Conservation (phyloP, 2,329 filamentous ascomycete genomes). For the Botryotinia calthae region DNA sequence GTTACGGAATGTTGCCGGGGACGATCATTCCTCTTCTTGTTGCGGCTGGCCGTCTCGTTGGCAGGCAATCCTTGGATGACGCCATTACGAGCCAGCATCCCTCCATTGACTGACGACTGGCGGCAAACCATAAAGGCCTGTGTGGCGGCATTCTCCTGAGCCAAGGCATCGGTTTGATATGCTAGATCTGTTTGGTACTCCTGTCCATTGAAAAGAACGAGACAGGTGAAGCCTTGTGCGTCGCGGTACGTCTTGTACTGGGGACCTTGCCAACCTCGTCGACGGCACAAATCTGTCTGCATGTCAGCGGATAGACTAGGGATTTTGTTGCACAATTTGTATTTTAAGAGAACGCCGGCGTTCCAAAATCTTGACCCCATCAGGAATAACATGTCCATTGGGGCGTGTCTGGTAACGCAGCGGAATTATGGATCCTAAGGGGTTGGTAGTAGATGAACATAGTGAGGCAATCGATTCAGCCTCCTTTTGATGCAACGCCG, state of each 20-base stretch:
- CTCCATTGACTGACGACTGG: slow-evolving; percentile 95
- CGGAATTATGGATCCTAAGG: slow-evolving; percentile 18
- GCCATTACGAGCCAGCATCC: slow-evolving; percentile 73
- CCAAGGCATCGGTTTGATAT: slow-evolving; percentile 77
- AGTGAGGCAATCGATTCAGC: slow-evolving; percentile 18
- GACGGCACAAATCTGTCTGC: slow-evolving; percentile 79
- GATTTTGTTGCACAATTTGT: slow-evolving; percentile 23
- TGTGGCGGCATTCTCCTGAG: slow-evolving; percentile 91
- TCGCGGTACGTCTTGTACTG: slow-evolving; percentile 80
- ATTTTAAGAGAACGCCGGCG: slow-evolving; percentile 8
- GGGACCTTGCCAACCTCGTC: slow-evolving; percentile 90
- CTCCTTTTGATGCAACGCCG: slow-evolving; percentile 17
- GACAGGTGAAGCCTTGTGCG: slow-evolving; percentile 76
- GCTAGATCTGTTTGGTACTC: slow-evolving; percentile 90
- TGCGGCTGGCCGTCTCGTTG: slow-evolving; percentile 37
- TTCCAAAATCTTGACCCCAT: slow-evolving; percentile 8
- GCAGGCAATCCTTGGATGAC: slow-evolving; percentile 65
- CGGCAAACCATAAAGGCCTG: slow-evolving; percentile 96
- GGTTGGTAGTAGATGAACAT: background rate
- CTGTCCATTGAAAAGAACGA: slow-evolving; percentile 91
- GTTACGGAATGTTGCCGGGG: slow-evolving; percentile 37
- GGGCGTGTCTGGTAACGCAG: slow-evolving; percentile 4
- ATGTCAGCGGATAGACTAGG: slow-evolving; percentile 32
- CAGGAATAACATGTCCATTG: slow-evolving; percentile 14
- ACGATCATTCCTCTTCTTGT: slow-evolving; percentile 34